Percentiles rank a stretch among this genome's conserved stretches.
Evolutionary conservation across 2,329 filamentous ascomycete species (phyloP).

Genomic region (Amauroascus verrucosus): DNA sequence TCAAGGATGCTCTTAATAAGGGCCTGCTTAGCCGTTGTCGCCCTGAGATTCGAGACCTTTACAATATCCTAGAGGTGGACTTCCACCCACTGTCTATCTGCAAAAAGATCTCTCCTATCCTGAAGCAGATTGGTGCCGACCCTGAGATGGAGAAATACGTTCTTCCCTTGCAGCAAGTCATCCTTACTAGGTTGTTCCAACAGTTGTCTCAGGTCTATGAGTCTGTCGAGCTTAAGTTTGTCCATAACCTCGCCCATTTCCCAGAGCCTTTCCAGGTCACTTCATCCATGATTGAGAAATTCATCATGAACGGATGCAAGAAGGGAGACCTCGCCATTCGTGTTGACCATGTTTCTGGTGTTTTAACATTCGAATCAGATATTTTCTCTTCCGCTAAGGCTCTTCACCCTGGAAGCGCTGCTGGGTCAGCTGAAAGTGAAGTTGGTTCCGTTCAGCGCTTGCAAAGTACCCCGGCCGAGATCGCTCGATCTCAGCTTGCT

Average conservation of each 20-base stretch:
- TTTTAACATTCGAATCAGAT: constrained; percentile 94
- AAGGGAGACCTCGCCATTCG: constrained; percentile 96
- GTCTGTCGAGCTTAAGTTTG: constrained; percentile 87
- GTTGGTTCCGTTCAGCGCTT: constrained; percentile 79
- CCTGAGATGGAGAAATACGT: constrained; percentile 97
- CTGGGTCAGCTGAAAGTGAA: constrained; percentile 81
- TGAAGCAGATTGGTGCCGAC: constrained; percentile 85
- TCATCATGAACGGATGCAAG: constrained; percentile 99
- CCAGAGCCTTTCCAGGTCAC: constrained; percentile 92
- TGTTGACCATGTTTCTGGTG: constrained; percentile 87
- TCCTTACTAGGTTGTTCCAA: constrained; percentile 95
- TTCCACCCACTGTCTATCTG: constrained; percentile 98
- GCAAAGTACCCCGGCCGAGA: constrained; percentile 95
- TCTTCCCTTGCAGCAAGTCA: constrained; percentile 90
- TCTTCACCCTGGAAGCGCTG: constrained; percentile 68
- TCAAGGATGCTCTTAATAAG: constrained; percentile 94
- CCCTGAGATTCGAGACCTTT: constrained; percentile 90
- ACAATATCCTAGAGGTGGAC: constrained; percentile 97
- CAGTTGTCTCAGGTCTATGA: constrained; percentile 98
- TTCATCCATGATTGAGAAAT: constrained; percentile 90
- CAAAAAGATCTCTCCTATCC: constrained; percentile 95
- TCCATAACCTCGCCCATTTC: constrained; percentile 88
- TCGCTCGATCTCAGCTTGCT: constrained; percentile 87
- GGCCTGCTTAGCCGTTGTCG: constrained; percentile 83
- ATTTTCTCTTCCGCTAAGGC: constrained; percentile 97